phyloP scores from a whole-genome alignment of 306 rosid species.

The Cucurbita moschata region DNA sequence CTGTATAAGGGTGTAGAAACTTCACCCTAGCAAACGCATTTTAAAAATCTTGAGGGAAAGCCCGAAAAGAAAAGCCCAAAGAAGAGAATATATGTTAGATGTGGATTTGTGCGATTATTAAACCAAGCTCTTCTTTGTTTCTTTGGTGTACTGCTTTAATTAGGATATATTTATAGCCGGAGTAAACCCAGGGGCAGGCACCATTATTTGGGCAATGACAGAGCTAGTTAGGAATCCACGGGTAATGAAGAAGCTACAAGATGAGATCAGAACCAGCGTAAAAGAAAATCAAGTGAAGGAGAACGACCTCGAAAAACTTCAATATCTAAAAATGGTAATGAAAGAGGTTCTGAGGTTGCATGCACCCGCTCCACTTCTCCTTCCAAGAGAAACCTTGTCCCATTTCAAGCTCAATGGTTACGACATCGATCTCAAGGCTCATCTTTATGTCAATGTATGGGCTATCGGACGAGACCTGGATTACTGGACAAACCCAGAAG shows the following conservation, averaged over 20 bases:
- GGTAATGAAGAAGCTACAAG: slow-evolving; percentile 19
- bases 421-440: slow-evolving; percentile 7
- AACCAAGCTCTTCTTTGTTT: not conserved
- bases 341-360: slow-evolving; percentile 30
- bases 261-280: slow-evolving; percentile 22
- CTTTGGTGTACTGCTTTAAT: not conserved
- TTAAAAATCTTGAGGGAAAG: too few species aligned
- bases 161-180: slow-evolving; percentile 31
- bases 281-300: not conserved
- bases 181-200: slow-evolving; percentile 4
- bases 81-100: too few species aligned
- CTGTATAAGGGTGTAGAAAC: too few species aligned
- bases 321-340: slow-evolving; percentile 13
- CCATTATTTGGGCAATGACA: slow-evolving; percentile 26
- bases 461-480: slow-evolving; percentile 15
- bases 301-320: slow-evolving; percentile 2
- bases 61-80: too few species aligned
- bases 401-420: slow-evolving; percentile 15
- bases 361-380: slow-evolving; percentile 14
- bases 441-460: slow-evolving; percentile 19
- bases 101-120: not conserved
- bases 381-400: slow-evolving; percentile 10
- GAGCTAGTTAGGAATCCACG: slow-evolving; percentile 20
- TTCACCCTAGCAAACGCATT: too few species aligned
- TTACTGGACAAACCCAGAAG: slow-evolving; percentile 1